These are phyloP conservation scores for Puccinia novopanici DNA, from an alignment of 1,284 basidiomycete genomes.

Conservation along the genomic window DNA sequence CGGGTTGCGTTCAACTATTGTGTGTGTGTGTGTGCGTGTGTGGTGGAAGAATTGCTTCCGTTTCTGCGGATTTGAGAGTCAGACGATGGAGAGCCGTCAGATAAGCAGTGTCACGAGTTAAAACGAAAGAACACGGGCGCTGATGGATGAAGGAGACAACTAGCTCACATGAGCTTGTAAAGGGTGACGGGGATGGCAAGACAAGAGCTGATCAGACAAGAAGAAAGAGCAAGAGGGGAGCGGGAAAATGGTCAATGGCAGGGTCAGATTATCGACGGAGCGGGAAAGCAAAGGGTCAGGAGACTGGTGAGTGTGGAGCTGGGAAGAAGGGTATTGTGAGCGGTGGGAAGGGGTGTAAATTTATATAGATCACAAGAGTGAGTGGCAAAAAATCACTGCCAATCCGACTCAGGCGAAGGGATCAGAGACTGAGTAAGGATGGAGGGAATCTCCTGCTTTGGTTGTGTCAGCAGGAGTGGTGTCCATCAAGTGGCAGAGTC, in stretches of 20 bases:
- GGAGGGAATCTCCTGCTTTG: too few species aligned
- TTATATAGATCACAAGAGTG: too few species aligned
- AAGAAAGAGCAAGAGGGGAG: background rate
- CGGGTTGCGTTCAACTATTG: background rate
- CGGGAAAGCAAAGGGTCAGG: background rate
- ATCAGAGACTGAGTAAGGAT: too few species aligned
- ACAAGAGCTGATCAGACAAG: background rate
- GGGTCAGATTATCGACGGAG: background rate
- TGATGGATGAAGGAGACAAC: background rate
- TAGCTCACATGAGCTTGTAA: background rate
- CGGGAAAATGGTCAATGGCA: background rate
- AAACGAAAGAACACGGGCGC: background rate
- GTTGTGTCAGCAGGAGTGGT: too few species aligned
- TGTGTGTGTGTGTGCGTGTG: background rate
- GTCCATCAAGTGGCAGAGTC: too few species aligned
- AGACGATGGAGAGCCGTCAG: background rate
- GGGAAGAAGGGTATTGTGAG: background rate
- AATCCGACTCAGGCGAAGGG: too few species aligned
- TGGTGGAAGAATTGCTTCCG: background rate
- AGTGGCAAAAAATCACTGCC: too few species aligned
- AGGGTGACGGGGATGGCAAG: slow-evolving; percentile 15
- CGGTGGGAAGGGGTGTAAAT: too few species aligned
- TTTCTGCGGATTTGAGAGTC: background rate
- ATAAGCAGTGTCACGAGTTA: background rate
- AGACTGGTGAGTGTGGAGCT: too few species aligned